Evolutionary conservation across 306 rosid species (phyloP), one percentile per base, ranked within the genome.

Genomic region (Vigna trinervia): DNA sequence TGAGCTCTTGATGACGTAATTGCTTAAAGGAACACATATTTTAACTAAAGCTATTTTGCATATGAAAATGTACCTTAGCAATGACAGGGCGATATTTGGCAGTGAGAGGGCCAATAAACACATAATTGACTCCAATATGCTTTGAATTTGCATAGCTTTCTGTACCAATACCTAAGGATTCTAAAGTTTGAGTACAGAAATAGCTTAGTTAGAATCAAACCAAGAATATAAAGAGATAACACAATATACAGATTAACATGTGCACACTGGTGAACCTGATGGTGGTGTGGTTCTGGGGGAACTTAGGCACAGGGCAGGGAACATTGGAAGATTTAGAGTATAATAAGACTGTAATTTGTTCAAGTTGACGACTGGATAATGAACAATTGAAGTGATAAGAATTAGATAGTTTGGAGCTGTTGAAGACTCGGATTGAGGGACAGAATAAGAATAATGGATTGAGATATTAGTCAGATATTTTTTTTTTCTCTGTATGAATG

Each of bases 31-130:
- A 26, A 26, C 28, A 26, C 28, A 2, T 2, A 26, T 26, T 26
- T 26, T 26, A 26, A 26, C 28, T 26, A 26, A 2, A 26, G 28
- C 0, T 26, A 26, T 26, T 26, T 26, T 20, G 19, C 14, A 69
- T 6, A 28, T 13, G 7, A 34, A 63, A 69, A 46, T 75, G 57
- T 81, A 90, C 96, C 92, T 87, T 84, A 14, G 89, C 58, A 66
- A 72, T 88, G 71, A 85, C 30, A 69, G 74, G 23, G 75, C 19
- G 20, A 73, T 73, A 56, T 74, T 85, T 77, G 56, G 78, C 34
- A 10, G 66, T 59, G 39, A 76, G 41, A 80, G 71, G 78, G 53
- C 39, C 59, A 54, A 77, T 88, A 48, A 80, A 61, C 50, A 61
- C 81, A 48, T 48, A 62, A 74, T 53, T 53, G 45, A 62, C 57